A percentile compares a stretch with the other conserved stretches of the same genome.
These are phyloP conservation scores for Pueraria montana DNA, from an alignment of 306 rosid species.

Conservation along the genomic window DNA sequence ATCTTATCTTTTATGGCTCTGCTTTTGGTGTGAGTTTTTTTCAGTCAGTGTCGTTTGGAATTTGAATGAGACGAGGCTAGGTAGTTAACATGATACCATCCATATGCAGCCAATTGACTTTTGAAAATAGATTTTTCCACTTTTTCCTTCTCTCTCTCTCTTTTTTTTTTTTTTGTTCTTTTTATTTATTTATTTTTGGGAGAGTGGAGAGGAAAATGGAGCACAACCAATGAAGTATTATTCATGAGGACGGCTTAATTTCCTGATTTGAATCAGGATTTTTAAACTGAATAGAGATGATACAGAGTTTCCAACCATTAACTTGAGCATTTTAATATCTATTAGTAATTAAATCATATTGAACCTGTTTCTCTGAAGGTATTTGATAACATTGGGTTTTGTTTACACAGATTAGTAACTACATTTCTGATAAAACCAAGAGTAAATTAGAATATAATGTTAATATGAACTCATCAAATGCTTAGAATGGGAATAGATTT, in stretches of 20 bases:
- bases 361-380: not conserved
- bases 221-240: not conserved
- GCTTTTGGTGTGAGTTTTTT: not conserved
- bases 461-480: not conserved
- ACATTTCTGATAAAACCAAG: not conserved
- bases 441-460: not conserved
- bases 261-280: not conserved
- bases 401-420: not conserved
- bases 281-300: not conserved
- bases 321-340: not conserved
- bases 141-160: too few relatives aligned
- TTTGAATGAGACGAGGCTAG: slow-evolving; percentile 1
- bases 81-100: not conserved
- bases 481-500: slow-evolving; percentile 11
- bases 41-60: not conserved
- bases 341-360: not conserved
- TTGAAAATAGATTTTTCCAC: not conserved
- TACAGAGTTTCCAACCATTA: not conserved
- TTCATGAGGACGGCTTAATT: not conserved
- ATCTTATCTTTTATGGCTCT: not conserved
- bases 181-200: not conserved
- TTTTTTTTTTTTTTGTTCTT: not conserved
- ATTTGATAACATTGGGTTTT: not conserved
- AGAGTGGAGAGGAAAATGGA: slow-evolving; percentile 4
- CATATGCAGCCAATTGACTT: not conserved